Conservation (phyloP, 208 protist genomes). For the Trypanosoma avium region DNA sequence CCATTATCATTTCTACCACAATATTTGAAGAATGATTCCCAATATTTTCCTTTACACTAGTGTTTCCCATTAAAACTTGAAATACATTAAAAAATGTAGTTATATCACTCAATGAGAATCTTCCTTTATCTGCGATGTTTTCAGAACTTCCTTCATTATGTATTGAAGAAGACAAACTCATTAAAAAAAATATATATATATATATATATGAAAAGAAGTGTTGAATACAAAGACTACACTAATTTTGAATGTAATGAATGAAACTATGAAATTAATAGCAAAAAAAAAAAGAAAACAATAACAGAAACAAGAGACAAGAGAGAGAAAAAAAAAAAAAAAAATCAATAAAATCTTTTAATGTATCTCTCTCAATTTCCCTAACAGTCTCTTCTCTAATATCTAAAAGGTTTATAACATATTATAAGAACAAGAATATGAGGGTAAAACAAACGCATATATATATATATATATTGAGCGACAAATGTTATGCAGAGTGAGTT, state of each 20-base stretch:
- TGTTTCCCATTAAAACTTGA: conserved; percentile 2
- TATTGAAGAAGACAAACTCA: background rate
- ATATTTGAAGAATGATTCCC: background rate
- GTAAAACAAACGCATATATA: no score
- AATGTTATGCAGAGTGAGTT: no score
- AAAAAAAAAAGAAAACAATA: conserved; percentile 22
- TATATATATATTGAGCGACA: no score
- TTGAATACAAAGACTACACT: no score
- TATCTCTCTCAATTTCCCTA: no score
- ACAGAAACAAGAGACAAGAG: no score
- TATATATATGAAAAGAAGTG: no score
- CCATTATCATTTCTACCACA: conserved; percentile 12
- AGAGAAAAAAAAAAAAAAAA: conserved; percentile 10
- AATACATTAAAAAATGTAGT: conserved; percentile 24
- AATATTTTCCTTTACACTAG: background rate
- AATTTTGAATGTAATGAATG: background rate
- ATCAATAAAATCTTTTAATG: no score
- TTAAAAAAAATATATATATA: background rate
- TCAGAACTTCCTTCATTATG: background rate
- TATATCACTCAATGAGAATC: background rate
- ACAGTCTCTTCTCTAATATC: no score
- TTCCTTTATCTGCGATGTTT: background rate
- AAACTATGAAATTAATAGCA: conserved; percentile 3
- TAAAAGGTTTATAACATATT: no score
- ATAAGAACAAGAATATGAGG: no score